Evolutionary conservation across 169 alveolate genomes (phyloP).

Genomic region (Eimeria acervulina): DNA sequence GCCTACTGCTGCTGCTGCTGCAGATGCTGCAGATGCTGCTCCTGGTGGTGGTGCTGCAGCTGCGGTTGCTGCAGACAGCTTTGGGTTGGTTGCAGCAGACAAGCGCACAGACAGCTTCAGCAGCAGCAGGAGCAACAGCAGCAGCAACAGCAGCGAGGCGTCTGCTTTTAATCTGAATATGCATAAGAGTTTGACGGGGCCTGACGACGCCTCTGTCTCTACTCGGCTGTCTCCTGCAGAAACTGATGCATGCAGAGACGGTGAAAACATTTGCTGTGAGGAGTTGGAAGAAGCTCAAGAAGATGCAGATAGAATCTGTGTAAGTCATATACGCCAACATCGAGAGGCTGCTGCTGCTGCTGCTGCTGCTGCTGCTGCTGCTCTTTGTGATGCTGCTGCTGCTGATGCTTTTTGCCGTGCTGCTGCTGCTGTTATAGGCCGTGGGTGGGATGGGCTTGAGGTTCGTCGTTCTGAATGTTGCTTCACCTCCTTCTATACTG

Average conservation of each 20-base stretch:
- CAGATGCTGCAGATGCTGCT: too few relatives aligned
- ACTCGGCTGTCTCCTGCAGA: not conserved
- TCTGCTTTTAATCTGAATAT: not conserved
- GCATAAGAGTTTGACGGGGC: not conserved
- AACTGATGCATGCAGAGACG: not conserved
- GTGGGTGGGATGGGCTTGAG: not conserved
- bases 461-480: not conserved
- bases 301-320: constrained; percentile 25
- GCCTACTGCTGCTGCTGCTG: too few relatives aligned
- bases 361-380: constrained; percentile 27
- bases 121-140: not conserved
- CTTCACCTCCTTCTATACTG: not conserved
- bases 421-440: not conserved
- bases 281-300: constrained; percentile 67
- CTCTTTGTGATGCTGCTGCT: not conserved
- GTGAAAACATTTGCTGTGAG: not conserved
- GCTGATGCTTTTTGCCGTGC: not conserved
- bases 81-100: not conserved
- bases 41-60: not conserved
- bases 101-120: not conserved
- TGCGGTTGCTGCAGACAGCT: not conserved
- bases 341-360: constrained; percentile 17
- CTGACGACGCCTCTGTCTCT: constrained; percentile 41
- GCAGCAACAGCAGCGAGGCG: not conserved
- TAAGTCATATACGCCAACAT: not conserved